phyloP scores from a whole-genome alignment of 2,329 filamentous ascomycete genomes.

The Alternaria rosae region DNA sequence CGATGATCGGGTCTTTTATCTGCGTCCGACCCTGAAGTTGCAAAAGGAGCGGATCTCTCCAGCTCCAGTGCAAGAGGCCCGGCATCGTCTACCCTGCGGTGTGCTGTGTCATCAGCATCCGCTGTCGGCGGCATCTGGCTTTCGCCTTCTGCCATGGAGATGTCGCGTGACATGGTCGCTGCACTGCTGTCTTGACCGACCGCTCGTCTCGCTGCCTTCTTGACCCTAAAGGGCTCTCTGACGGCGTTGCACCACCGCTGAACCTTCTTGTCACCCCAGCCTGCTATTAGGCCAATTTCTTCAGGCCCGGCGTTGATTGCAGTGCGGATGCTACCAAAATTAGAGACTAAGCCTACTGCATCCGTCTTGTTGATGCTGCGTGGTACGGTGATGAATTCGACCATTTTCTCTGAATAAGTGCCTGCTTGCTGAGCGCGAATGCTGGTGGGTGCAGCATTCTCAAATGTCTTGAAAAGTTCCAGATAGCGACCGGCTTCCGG shows the following conservation, averaged over 20 bases:
- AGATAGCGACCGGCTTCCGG: constrained; percentile 93
- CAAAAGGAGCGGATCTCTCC: constrained; percentile 27
- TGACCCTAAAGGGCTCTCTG: constrained; percentile 82
- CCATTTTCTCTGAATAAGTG: constrained; percentile 83
- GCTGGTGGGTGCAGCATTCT: constrained; percentile 80
- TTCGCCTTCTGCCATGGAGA: constrained; percentile 37
- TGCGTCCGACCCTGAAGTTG: constrained; percentile 38
- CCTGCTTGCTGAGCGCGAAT: constrained; percentile 87
- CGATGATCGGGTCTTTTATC: constrained; percentile 48
- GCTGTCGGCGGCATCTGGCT: constrained; percentile 15
- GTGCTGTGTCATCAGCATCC: constrained; percentile 31
- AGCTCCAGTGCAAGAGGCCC: constrained; percentile 39
- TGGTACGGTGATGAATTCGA: constrained; percentile 92
- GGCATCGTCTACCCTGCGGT: constrained; percentile 39
- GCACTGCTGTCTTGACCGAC: constrained; percentile 46
- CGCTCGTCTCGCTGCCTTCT: constrained; percentile 70
- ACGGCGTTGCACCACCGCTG: constrained; percentile 83
- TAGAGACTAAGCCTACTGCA: constrained; percentile 85
- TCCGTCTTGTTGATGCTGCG: constrained; percentile 94
- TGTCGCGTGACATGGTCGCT: constrained; percentile 33
- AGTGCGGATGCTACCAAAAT: constrained; percentile 86
- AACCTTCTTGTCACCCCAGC: constrained; percentile 96
- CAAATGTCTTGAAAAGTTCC: constrained; percentile 93
- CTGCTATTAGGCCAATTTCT: constrained; percentile 81
- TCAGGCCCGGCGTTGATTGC: constrained; percentile 89